Conservation (phyloP, 345 rosid species). For the Rhizophora mangle region DNA sequence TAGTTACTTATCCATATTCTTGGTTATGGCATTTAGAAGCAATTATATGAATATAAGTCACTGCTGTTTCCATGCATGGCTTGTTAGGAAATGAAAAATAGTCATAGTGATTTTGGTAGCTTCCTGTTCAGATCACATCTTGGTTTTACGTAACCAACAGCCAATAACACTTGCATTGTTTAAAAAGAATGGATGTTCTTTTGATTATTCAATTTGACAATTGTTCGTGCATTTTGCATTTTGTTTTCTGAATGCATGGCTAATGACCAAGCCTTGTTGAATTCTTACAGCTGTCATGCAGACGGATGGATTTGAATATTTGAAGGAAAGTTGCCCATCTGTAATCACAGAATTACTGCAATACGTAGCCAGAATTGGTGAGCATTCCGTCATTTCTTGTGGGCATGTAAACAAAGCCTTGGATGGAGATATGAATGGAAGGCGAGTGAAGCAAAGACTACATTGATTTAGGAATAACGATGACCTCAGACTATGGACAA, state of each 20-base stretch:
- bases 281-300: constrained; percentile 24
- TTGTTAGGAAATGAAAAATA: no score
- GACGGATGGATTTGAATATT: constrained; percentile 22
- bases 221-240: not conserved
- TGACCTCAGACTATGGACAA: not conserved
- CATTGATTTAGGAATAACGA: constrained; percentile 35
- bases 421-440: constrained; percentile 57
- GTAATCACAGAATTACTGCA: constrained; percentile 30
- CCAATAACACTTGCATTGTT: no score
- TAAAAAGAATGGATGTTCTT: not conserved
- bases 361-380: constrained; percentile 47
- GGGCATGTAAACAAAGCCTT: constrained; percentile 38
- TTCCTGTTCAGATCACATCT: no score
- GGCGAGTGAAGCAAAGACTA: constrained; percentile 72
- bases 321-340: constrained; percentile 28
- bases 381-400: constrained; percentile 44
- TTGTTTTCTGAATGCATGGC: not conserved
- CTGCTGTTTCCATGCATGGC: no score
- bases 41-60: no score
- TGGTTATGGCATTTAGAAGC: no score
- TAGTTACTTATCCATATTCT: no score
- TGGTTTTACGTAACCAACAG: no score
- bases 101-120: no score
- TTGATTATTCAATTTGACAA: not conserved
- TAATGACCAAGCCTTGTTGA: not conserved